phyloP scores from a whole-genome alignment of 371 early-diverging fungal species.

The Lichtheimia ramosa region DNA sequence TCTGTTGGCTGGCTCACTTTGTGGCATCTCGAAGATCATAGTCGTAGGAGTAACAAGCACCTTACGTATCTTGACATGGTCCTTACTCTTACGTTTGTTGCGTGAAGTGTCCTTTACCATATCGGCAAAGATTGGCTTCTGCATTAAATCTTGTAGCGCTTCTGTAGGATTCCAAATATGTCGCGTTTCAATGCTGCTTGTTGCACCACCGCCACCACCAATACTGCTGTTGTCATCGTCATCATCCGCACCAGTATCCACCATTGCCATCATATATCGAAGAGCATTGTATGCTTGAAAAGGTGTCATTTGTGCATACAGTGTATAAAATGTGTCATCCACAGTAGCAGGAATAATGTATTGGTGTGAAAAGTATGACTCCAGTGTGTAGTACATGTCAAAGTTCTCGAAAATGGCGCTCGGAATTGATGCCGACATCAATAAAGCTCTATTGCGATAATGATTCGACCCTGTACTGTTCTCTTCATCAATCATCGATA shows the following conservation, averaged over 20 bases:
- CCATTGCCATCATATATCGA: neutral
- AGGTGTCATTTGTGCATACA: slow-evolving; percentile 2
- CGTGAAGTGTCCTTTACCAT: neutral
- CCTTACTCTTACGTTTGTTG: slow-evolving; percentile 3
- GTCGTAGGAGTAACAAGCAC: slow-evolving; percentile 61
- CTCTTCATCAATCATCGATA: too few relatives aligned
- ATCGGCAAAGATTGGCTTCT: slow-evolving; percentile 3
- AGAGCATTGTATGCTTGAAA: neutral
- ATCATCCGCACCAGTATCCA: neutral
- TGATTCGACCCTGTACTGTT: too few relatives aligned
- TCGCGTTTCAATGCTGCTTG: slow-evolving; percentile 16
- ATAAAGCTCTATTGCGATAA: too few relatives aligned
- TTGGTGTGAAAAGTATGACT: neutral
- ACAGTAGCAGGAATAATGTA: neutral
- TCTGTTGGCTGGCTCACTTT: slow-evolving; percentile 60
- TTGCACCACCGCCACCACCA: slow-evolving; percentile 25
- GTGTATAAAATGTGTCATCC: neutral
- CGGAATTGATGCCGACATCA: too few relatives aligned
- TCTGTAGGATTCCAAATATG: slow-evolving; percentile 31
- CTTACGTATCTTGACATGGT: slow-evolving; percentile 9
- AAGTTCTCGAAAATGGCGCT: neutral
- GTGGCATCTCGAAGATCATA: slow-evolving; percentile 51
- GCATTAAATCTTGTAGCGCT: slow-evolving; percentile 7
- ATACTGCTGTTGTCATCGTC: slow-evolving; percentile 1
- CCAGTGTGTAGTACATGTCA: slow-evolving; percentile 8